Evolutionary conservation across 2,329 filamentous ascomycete species (phyloP).

Genomic region (Microdochium bolleyi): DNA sequence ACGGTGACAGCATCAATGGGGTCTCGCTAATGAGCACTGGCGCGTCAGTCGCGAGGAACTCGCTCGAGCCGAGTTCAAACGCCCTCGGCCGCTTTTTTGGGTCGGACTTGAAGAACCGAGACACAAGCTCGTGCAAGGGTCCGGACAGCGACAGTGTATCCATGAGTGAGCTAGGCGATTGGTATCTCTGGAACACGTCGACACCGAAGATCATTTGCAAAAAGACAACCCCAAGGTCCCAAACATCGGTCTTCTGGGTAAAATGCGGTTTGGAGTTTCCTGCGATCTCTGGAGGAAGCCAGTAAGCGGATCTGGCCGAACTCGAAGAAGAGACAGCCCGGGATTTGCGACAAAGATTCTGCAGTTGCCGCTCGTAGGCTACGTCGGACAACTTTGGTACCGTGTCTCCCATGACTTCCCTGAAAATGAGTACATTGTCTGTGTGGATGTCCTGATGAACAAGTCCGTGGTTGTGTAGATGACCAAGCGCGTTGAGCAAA

Average conservation of each 20-base stretch:
- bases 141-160: constrained; percentile 64
- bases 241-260: constrained; percentile 79
- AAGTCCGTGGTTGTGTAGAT: constrained; percentile 76
- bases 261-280: constrained; percentile 53
- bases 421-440: constrained; percentile 70
- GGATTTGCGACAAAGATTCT: constrained; percentile 49
- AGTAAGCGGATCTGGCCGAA: constrained; percentile 68
- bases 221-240: constrained; percentile 89
- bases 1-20: constrained; percentile 27
- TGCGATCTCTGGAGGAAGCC: constrained; percentile 73
- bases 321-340: constrained; percentile 42
- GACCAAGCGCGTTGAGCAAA: constrained; percentile 80
- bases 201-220: constrained; percentile 91
- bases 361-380: constrained; percentile 60
- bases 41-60: constrained; percentile 59
- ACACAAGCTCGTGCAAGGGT: constrained; percentile 70
- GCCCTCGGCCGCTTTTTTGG: constrained; percentile 78
- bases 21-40: constrained; percentile 44
- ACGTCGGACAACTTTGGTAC: constrained; percentile 69
- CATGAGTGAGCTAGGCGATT: constrained; percentile 68
- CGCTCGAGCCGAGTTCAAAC: constrained; percentile 61
- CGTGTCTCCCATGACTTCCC: constrained; percentile 59
- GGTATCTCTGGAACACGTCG: constrained; percentile 66
- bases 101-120: constrained; percentile 77
- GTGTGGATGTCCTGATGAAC: constrained; percentile 78